phyloP scores from a whole-genome alignment of 352 stramenopile species.

The Chrysophaeum taylorii region DNA sequence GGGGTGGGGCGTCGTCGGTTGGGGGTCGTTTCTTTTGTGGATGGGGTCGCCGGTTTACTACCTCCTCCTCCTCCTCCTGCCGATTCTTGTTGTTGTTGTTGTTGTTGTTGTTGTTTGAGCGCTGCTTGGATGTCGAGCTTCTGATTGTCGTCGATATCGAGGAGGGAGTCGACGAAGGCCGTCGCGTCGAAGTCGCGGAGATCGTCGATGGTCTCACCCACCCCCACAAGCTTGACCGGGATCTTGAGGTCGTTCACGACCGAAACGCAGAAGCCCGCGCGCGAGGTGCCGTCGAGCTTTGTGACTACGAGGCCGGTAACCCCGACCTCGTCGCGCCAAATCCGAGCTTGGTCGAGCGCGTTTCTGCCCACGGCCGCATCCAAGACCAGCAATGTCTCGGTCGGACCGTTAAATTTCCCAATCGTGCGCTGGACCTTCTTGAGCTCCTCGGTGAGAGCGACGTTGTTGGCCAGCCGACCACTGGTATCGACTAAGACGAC shows the following conservation, averaged over 20 bases:
- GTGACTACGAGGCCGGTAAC: slow-evolving; percentile 56
- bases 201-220: slow-evolving; percentile 60
- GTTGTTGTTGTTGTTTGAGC: neutral
- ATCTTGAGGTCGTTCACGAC: slow-evolving; percentile 58
- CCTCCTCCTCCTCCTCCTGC: too few relatives aligned
- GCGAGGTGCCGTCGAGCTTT: slow-evolving; percentile 62
- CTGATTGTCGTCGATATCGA: slow-evolving; percentile 19
- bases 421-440: slow-evolving; percentile 62
- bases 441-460: slow-evolving; percentile 57
- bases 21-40: too few relatives aligned
- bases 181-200: slow-evolving; percentile 41
- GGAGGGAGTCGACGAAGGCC: slow-evolving; percentile 39
- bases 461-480: slow-evolving; percentile 58
- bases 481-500: slow-evolving; percentile 63
- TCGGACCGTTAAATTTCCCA: slow-evolving; percentile 41
- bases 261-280: slow-evolving; percentile 54
- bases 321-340: slow-evolving; percentile 41
- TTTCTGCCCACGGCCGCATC: slow-evolving; percentile 64
- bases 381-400: slow-evolving; percentile 65
- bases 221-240: slow-evolving; percentile 65
- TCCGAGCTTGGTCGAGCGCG: slow-evolving; percentile 56
- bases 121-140: too few relatives aligned
- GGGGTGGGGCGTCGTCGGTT: too few relatives aligned
- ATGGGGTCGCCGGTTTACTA: too few relatives aligned
- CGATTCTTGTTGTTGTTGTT: neutral